Conservation (phyloP, 2,329 filamentous ascomycete genomes). For the Sclerotinia spermophila region DNA sequence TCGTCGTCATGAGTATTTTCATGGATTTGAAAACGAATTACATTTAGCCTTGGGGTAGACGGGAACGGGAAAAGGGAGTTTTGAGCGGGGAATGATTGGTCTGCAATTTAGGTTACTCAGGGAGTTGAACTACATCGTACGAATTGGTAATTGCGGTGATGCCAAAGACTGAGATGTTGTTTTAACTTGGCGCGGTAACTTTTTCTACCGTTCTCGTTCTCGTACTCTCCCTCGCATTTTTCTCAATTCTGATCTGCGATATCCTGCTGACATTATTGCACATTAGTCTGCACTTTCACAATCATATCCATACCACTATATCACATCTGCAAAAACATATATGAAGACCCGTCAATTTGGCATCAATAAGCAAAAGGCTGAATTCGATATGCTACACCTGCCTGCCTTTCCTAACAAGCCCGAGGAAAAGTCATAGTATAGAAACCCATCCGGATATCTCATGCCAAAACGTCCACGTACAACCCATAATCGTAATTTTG, state of each 20-base stretch:
- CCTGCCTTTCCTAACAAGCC: conserved; percentile 19
- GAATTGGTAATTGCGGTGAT: conserved; percentile 12
- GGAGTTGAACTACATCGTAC: background rate
- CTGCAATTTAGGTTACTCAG: background rate
- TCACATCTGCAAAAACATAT: conserved; percentile 2
- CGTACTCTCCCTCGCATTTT: conserved; percentile 1
- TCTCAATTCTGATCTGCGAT: background rate
- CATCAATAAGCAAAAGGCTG: conserved; percentile 19
- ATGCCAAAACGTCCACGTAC: conserved; percentile 17
- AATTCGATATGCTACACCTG: conserved; percentile 21
- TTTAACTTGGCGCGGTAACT: background rate
- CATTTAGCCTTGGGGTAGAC: conserved; percentile 2
- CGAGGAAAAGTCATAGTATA: conserved; percentile 18
- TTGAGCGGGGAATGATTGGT: background rate
- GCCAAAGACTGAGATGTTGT: background rate
- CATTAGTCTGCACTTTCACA: background rate
- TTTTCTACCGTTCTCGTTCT: background rate
- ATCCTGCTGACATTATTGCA: background rate
- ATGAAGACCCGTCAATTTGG: conserved; percentile 2
- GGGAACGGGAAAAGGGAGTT: background rate
- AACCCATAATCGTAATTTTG: conserved; percentile 14
- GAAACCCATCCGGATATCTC: conserved; percentile 19
- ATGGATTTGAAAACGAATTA: background rate
- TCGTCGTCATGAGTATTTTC: background rate
- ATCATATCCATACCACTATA: background rate